phyloP scores from a whole-genome alignment of 2,329 filamentous ascomycete genomes.

The Colletotrichum trifolii region DNA sequence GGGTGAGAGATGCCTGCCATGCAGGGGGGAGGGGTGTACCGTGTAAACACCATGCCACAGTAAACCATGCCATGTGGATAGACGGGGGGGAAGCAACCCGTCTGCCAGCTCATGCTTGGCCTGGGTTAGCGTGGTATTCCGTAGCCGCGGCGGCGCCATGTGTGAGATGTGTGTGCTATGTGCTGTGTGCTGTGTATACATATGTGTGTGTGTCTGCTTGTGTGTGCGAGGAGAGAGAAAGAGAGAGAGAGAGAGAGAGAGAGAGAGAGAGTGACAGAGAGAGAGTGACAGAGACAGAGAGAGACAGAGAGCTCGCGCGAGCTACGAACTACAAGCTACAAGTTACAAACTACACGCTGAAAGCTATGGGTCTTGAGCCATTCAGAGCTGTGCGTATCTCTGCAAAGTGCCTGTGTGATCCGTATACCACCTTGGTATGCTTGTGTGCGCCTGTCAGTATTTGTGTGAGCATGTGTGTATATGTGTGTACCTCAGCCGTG shows the following conservation, averaged over 20 bases:
- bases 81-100: constrained; percentile 35
- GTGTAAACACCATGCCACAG: not conserved
- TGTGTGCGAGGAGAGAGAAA: too few species aligned
- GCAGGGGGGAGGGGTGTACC: constrained; percentile 7
- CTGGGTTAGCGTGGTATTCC: constrained; percentile 21
- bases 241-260: too few species aligned
- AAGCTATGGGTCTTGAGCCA: too few species aligned
- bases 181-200: constrained; percentile 37
- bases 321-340: too few species aligned
- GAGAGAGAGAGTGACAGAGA: too few species aligned
- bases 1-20: constrained; percentile 10
- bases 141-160: constrained; percentile 31
- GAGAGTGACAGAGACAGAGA: too few species aligned
- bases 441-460: constrained; percentile 18
- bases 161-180: constrained; percentile 33
- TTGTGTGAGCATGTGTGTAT: constrained; percentile 35
- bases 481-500: constrained; percentile 27
- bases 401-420: too few species aligned
- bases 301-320: too few species aligned
- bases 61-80: constrained; percentile 29
- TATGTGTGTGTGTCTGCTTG: constrained; percentile 34
- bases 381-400: constrained; percentile 37
- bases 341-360: too few species aligned
- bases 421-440: constrained; percentile 12
- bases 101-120: constrained; percentile 30